Evolutionary conservation across 2,329 filamentous ascomycete genomes (phyloP).

Genomic region (Aureobasidium sp.): DNA sequence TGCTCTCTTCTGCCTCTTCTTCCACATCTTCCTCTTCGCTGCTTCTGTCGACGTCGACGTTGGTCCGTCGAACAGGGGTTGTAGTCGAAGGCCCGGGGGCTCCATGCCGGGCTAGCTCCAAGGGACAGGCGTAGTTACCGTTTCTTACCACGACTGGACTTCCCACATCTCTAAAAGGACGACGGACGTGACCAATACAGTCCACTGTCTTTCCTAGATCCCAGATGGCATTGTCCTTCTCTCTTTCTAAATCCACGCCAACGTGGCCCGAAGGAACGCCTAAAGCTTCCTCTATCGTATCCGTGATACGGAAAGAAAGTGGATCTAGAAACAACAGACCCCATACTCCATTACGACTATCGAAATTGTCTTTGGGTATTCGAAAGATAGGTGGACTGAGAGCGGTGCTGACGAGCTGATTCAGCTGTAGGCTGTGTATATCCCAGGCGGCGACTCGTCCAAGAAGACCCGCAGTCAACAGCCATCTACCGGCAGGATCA

Average conservation of each 20-base stretch:
- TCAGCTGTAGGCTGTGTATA: conserved; percentile 21
- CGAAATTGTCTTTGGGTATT: conserved; percentile 17
- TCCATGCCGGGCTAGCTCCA: neutral
- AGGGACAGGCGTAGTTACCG: conserved; percentile 3
- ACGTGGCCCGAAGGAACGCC: neutral
- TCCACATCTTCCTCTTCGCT: neutral
- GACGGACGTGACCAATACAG: neutral
- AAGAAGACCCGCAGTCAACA: conserved; percentile 51
- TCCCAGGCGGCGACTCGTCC: conserved; percentile 46
- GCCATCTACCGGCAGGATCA: conserved; percentile 49
- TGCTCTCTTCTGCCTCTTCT: conserved; percentile 1
- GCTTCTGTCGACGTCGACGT: neutral
- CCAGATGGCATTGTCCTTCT: conserved; percentile 20
- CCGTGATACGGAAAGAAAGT: conserved; percentile 27
- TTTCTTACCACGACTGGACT: neutral
- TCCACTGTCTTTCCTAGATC: conserved; percentile 25
- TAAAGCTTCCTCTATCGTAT: conserved; percentile 14
- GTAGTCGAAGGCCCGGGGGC: neutral
- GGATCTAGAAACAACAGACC: conserved; percentile 32
- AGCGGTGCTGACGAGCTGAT: conserved; percentile 3
- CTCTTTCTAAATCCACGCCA: neutral
- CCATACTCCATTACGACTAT: conserved; percentile 31
- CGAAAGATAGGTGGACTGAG: neutral
- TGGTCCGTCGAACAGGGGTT: neutral
- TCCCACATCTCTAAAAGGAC: neutral